Evolutionary conservation across 345 rosid species (phyloP), one percentile per base, ranked within the genome.

Genomic region (Gossypium anomalum): DNA sequence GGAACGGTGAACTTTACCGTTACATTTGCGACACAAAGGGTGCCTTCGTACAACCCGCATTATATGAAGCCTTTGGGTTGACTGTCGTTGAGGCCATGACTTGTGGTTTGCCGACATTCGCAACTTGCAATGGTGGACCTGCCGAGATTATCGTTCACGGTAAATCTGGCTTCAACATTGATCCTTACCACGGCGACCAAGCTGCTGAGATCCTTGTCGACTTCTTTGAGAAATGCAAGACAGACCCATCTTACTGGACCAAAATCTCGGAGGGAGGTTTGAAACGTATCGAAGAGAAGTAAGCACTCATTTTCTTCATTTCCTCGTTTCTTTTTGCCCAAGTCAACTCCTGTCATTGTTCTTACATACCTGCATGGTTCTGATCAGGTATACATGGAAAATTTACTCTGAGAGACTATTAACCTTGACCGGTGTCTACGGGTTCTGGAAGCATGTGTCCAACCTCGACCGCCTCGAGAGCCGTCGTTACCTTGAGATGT

Each of bases 371-470:
- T 60, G n/a, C 2, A 6, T 73, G 43, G 29, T 17, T 9, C 57
- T 23, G 44, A 72, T 59, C 72, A 93, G 98, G 82, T 91, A 93
- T 49, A 93, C 98, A 4, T 93, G 98, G 98, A 78, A 92, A 69
- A 93, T 93, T 2, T 93, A 93, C 75, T 92, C 98, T 3, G 86
- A 92, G 80, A 82, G 97, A 86, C 89, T 93, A 53, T 60, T 93
- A 86, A 92, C 94, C 47, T 81, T 93, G 71, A 93, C 97, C 0
- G 96, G 90, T 53, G 98, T 93, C 2, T 90, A 93, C 22, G 98
- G 98, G 7, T 93, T 93, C 88, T 93, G 96, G 97, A 93, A 93
- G 52, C 96, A 92, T 41, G 98, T 94, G 3, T 90, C 98, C 0
- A 94, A 94, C 70, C 94, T 94, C n/a, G 95, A 92, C 67, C 92